Percentiles rank a stretch among this genome's conserved stretches.
Conservation (phyloP, 257 asterid genomes). For the Avicennia marina region DNA sequence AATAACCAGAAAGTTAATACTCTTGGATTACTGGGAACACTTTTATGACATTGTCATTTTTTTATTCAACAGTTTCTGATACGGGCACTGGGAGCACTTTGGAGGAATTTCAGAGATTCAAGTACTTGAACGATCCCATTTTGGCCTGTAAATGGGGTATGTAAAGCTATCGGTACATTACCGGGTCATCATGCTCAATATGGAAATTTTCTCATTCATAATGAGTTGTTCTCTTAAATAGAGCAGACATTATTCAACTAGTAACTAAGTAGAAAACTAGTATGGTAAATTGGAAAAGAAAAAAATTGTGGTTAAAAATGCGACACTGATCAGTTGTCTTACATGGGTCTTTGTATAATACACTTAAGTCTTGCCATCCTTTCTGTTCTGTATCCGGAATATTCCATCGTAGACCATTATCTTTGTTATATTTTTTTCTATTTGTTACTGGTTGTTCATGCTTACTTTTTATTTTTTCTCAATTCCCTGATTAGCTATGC, state of each 20-base stretch:
- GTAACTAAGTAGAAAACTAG: not conserved
- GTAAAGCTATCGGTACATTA: constrained; percentile 16
- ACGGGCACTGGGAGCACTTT: constrained; percentile 65
- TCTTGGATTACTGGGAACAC: not conserved
- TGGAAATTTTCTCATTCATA: not conserved
- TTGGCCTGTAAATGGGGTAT: constrained; percentile 64
- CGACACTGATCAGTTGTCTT: not conserved
- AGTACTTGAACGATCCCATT: constrained; percentile 19
- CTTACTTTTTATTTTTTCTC: not conserved
- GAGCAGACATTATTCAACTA: not conserved
- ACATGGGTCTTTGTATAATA: not conserved
- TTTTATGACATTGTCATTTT: constrained; percentile 4
- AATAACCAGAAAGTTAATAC: not conserved
- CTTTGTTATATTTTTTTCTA: constrained; percentile 3
- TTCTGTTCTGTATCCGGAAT: not conserved
- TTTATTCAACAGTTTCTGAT: constrained; percentile 67
- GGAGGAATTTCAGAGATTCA: constrained; percentile 54
- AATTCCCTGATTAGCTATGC: not conserved
- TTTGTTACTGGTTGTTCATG: not conserved
- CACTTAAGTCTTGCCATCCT: not conserved
- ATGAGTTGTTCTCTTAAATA: not conserved
- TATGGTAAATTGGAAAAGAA: not conserved
- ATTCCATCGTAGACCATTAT: not conserved
- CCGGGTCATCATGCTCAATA: not conserved
- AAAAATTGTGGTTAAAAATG: not conserved